A percentile compares a stretch with the other conserved stretches of the same genome.
Conservation (phyloP, 1,284 basidiomycete species). For the Cutaneotrichosporon sp. region DNA sequence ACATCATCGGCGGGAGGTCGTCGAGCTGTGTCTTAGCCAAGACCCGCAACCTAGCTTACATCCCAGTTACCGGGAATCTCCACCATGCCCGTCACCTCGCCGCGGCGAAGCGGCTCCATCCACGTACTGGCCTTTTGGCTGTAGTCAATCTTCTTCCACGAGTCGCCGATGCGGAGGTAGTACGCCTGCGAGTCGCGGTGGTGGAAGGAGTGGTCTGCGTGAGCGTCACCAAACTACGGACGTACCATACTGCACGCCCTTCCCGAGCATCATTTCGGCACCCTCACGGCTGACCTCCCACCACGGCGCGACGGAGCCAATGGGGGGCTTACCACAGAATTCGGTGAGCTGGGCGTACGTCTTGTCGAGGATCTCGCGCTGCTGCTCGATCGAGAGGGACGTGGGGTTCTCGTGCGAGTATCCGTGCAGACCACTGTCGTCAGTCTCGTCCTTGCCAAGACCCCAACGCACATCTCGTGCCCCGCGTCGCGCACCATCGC, state of each 20-base stretch:
- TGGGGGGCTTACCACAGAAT: constrained; percentile 63
- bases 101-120: constrained; percentile 68
- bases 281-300: constrained; percentile 72
- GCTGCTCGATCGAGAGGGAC: constrained; percentile 61
- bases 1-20: constrained; percentile 69
- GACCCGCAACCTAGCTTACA: not conserved
- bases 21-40: constrained; percentile 33
- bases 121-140: constrained; percentile 57
- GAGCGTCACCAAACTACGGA: not conserved
- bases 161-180: constrained; percentile 63
- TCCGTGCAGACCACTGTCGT: constrained; percentile 58
- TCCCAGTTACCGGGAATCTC: constrained; percentile 69
- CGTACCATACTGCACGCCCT: constrained; percentile 68
- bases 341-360: constrained; percentile 62
- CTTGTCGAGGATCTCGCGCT: constrained; percentile 65
- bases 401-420: constrained; percentile 72
- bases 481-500: constrained; percentile 48
- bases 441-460: no score
- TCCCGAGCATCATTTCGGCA: constrained; percentile 63
- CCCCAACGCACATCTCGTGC: constrained; percentile 45
- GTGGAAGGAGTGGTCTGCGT: constrained; percentile 49
- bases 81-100: constrained; percentile 63
- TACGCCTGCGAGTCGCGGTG: no score
- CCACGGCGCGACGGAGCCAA: constrained; percentile 67
- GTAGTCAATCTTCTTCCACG: constrained; percentile 72